phyloP scores from a whole-genome alignment of 495 filamentous ascomycete species.

The Bathelium albidoporum region DNA sequence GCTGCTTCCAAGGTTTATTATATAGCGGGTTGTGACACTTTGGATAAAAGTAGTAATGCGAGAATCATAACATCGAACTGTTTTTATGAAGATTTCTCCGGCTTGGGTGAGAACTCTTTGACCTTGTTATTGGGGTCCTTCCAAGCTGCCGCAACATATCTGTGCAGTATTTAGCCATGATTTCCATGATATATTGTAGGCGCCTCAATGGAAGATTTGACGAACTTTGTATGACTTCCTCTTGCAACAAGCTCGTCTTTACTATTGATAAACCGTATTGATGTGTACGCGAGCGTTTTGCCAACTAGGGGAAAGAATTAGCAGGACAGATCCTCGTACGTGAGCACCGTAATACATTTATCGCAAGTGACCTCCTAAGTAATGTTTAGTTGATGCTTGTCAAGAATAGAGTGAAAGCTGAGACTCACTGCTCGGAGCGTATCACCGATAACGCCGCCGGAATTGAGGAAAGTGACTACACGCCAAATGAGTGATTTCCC shows the following conservation, averaged over 20 bases:
- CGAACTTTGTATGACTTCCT: conserved; percentile 93
- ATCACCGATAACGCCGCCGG: conserved; percentile 76
- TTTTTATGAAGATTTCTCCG: background rate
- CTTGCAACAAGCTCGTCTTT: conserved; percentile 70
- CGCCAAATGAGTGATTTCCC: background rate
- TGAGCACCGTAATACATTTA: conserved; percentile 51
- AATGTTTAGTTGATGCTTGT: conserved; percentile 20
- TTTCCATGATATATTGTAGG: background rate
- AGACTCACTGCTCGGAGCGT: conserved; percentile 49
- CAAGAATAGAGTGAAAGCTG: conserved; percentile 15
- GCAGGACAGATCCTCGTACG: background rate
- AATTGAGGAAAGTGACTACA: conserved; percentile 78
- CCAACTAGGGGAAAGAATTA: conserved; percentile 50
- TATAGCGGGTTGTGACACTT: too few species aligned
- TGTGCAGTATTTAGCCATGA: conserved; percentile 1
- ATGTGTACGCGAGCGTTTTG: conserved; percentile 84
- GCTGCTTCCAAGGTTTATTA: too few species aligned
- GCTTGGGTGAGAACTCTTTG: conserved; percentile 26
- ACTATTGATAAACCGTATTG: conserved; percentile 65
- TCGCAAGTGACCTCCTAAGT: conserved; percentile 62
- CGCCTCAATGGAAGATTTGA: conserved; percentile 3
- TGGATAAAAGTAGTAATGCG: background rate
- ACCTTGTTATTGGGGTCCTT: conserved; percentile 34
- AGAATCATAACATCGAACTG: background rate
- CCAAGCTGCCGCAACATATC: conserved; percentile 31